phyloP scores from a whole-genome alignment of 2,329 filamentous ascomycete species.

The Penicillium hesseltinei region DNA sequence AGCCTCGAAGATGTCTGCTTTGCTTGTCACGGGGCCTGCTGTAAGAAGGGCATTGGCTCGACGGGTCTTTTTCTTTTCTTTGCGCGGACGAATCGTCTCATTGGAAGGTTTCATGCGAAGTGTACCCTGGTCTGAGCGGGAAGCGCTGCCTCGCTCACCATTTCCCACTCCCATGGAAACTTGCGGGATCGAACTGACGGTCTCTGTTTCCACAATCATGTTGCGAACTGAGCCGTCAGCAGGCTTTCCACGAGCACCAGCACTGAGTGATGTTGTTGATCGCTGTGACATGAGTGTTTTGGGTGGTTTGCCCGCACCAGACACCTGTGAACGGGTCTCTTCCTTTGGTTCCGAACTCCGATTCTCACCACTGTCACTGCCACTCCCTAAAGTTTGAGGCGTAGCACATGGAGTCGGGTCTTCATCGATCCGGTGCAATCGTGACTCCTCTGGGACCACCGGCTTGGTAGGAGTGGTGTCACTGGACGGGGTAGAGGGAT shows the following conservation, averaged over 20 bases:
- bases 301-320: slow-evolving; percentile 46
- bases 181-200: slow-evolving; percentile 86
- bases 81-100: slow-evolving; percentile 94
- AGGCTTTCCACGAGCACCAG: slow-evolving; percentile 62
- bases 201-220: slow-evolving; percentile 98
- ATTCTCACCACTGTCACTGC: slow-evolving; percentile 52
- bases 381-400: slow-evolving; percentile 58
- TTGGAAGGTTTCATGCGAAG: slow-evolving; percentile 83
- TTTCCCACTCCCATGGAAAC: slow-evolving; percentile 65
- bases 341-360: slow-evolving; percentile 38
- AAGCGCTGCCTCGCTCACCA: slow-evolving; percentile 56
- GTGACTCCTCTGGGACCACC: slow-evolving; percentile 38
- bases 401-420: slow-evolving; percentile 41
- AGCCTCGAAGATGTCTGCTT: slow-evolving; percentile 96
- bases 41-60: slow-evolving; percentile 62
- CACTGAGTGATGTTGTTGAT: slow-evolving; percentile 64
- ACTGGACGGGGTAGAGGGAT: slow-evolving; percentile 65
- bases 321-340: slow-evolving; percentile 36
- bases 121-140: slow-evolving; percentile 65
- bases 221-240: slow-evolving; percentile 74
- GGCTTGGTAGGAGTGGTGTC: slow-evolving; percentile 41
- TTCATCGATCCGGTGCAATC: slow-evolving; percentile 38
- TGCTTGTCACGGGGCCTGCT: slow-evolving; percentile 69
- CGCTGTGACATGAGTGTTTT: slow-evolving; percentile 60
- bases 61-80: slow-evolving; percentile 81